A percentile compares a stretch with the other conserved stretches of the same genome.
Evolutionary conservation across 495 filamentous ascomycete genomes (phyloP).

Genomic region (Parathielavia appendiculata): DNA sequence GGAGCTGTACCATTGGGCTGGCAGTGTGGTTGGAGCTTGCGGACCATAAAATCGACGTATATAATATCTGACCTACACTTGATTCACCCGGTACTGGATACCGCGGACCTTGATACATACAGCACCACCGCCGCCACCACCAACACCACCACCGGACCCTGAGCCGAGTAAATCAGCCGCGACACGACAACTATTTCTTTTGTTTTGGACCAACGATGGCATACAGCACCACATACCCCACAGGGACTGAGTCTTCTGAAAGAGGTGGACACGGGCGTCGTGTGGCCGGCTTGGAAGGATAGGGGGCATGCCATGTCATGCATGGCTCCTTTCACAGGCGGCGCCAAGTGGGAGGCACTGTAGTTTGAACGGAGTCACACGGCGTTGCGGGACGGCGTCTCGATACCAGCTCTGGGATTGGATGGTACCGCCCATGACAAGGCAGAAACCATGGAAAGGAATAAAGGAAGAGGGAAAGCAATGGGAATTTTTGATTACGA

Average conservation of each 20-base stretch:
- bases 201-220: too few relatives aligned
- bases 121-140: background rate
- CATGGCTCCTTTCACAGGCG: background rate
- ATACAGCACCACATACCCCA: too few relatives aligned
- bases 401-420: background rate
- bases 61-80: background rate
- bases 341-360: background rate
- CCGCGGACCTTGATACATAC: background rate
- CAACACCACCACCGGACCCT: background rate
- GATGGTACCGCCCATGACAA: too few relatives aligned
- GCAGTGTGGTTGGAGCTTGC: too few relatives aligned
- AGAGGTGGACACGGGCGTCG: too few relatives aligned
- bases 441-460: too few relatives aligned
- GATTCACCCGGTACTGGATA: background rate
- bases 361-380: slow-evolving; percentile 1
- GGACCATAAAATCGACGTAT: background rate
- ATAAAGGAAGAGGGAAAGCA: too few relatives aligned
- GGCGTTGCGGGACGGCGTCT: slow-evolving; percentile 23
- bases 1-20: background rate
- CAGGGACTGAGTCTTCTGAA: too few relatives aligned
- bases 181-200: background rate
- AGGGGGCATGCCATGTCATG: too few relatives aligned
- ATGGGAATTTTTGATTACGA: too few relatives aligned
- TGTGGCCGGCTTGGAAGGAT: too few relatives aligned
- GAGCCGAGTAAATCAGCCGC: background rate